Evolutionary conservation across 257 asterid genomes (phyloP).

Genomic region (Nicotiana otophora): DNA sequence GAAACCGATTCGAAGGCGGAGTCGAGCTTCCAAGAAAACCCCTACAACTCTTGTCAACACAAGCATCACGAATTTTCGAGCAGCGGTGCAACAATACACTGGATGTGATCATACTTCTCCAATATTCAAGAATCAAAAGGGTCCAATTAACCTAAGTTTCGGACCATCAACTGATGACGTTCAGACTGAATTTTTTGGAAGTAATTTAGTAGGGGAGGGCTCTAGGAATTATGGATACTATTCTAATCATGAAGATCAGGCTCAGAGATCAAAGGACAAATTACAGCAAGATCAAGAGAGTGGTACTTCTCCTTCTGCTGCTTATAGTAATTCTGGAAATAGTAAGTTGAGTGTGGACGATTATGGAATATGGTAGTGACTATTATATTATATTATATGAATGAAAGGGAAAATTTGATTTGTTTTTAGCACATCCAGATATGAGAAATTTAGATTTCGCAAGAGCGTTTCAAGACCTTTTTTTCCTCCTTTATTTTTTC

Average conservation of each 20-base stretch:
- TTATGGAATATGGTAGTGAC: constrained; percentile 5
- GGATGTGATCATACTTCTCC: constrained; percentile 30
- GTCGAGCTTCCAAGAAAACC: constrained; percentile 25
- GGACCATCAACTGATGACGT: constrained; percentile 11
- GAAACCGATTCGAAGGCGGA: constrained; percentile 31
- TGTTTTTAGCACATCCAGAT: neutral
- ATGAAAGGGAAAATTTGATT: neutral
- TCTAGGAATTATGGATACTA: neutral
- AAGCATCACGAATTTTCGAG: constrained; percentile 42
- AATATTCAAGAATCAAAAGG: constrained; percentile 22
- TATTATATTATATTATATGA: neutral
- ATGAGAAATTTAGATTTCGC: neutral
- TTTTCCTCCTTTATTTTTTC: neutral
- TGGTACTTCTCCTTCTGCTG: neutral
- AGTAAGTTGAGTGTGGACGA: constrained; percentile 7
- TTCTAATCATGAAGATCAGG: neutral
- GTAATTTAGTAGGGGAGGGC: neutral
- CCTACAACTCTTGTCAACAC: constrained; percentile 54
- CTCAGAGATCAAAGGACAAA: neutral
- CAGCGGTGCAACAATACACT: constrained; percentile 60
- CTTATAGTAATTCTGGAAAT: neutral
- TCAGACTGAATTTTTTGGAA: neutral
- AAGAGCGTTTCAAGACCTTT: neutral
- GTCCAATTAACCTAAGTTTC: constrained; percentile 56
- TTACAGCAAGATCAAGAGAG: neutral